Evolutionary conservation across 2,329 filamentous ascomycete species (phyloP).

Genomic region (Pestalotiopsis sp.): DNA sequence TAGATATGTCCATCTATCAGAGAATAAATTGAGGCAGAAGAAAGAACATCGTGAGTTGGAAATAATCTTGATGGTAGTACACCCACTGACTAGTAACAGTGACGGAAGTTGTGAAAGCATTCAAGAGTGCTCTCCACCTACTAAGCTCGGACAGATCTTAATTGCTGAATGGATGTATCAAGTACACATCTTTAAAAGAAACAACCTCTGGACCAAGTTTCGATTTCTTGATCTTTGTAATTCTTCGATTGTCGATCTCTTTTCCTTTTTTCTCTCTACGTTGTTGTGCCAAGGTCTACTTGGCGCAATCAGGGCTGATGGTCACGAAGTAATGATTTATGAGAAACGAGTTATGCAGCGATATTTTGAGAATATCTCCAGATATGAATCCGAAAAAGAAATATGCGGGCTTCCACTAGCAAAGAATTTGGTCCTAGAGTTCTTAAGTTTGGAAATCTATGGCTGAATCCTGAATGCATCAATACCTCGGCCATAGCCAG

Average conservation of each 20-base stretch:
- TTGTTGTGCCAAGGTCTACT: background rate
- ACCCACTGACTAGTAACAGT: conserved; percentile 31
- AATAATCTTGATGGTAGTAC: background rate
- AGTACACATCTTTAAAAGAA: background rate
- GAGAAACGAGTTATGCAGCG: background rate
- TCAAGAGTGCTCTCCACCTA: conserved; percentile 61
- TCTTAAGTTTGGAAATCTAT: too few species aligned
- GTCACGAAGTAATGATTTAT: background rate
- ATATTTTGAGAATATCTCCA: background rate
- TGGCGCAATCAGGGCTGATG: background rate
- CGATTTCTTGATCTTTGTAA: background rate
- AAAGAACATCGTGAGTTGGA: conserved; percentile 75
- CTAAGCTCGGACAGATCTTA: conserved; percentile 34
- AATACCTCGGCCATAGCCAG: too few species aligned
- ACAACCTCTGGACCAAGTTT: background rate
- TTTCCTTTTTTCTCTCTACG: background rate
- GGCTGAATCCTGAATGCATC: too few species aligned
- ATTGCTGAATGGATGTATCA: background rate
- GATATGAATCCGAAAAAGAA: background rate
- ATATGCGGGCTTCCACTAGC: background rate
- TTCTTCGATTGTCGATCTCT: background rate
- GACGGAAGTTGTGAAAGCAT: conserved; percentile 60
- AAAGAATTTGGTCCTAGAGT: too few species aligned
- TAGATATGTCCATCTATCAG: conserved; percentile 72
- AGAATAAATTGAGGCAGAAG: conserved; percentile 70